Conservation (phyloP, 257 asterid species). For the Linaria vulgaris region DNA sequence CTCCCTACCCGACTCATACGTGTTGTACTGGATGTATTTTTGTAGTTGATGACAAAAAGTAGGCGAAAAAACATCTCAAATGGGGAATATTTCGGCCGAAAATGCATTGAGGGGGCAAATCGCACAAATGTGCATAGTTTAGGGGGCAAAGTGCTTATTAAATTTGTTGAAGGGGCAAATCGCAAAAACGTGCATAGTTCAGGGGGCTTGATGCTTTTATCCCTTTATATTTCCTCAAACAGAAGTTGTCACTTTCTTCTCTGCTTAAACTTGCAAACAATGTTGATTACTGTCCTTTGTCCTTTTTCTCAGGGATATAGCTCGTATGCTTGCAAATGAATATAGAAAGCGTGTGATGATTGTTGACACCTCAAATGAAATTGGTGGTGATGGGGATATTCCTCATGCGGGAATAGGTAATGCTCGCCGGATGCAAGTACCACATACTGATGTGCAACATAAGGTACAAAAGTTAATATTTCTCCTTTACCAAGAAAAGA, state of each 20-base stretch:
- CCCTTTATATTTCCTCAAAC: too few species aligned
- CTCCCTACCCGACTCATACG: too few species aligned
- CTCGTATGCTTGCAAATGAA: conserved; percentile 95
- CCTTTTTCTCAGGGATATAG: conserved; percentile 83
- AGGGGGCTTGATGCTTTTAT: too few species aligned
- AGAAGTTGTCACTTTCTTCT: conserved; percentile 3
- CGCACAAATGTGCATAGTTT: too few species aligned
- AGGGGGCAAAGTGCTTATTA: too few species aligned
- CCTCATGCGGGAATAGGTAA: conserved; percentile 93
- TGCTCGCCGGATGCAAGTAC: conserved; percentile 99
- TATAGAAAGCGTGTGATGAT: conserved; percentile 91
- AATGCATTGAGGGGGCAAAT: too few species aligned
- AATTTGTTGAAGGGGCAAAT: too few species aligned
- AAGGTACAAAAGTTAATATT: conserved; percentile 48
- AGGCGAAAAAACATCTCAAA: too few species aligned
- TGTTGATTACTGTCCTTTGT: conserved; percentile 15
- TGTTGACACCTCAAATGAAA: conserved; percentile 97
- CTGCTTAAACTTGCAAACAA: conserved; percentile 15
- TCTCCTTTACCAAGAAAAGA: conserved; percentile 2
- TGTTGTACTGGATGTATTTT: too few species aligned
- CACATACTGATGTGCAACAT: conserved; percentile 88
- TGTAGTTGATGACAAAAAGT: too few species aligned
- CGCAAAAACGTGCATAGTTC: too few species aligned
- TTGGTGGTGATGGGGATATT: conserved; percentile 98
- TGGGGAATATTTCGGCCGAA: too few species aligned